Evolutionary conservation across 768 basidiomycete species (phyloP), one percentile per base, ranked within the genome.

Genomic region (Mycena albidolilacea): DNA sequence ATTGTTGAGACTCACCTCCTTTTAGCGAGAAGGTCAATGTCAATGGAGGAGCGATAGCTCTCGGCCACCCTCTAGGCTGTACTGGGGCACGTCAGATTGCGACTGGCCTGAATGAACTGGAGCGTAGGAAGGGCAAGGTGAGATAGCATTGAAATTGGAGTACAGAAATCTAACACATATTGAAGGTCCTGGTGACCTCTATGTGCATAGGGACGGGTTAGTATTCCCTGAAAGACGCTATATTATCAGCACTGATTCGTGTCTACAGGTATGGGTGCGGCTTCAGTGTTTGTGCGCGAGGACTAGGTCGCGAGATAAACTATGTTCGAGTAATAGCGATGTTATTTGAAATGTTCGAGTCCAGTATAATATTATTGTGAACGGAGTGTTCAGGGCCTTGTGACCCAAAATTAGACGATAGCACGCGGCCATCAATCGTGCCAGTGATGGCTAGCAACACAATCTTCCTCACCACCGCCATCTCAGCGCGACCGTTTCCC

Each of bases 31-130:
- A 85, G 86, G 91, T 95, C 21, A 97, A 97, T 77, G 93, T 95
- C 37, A 96, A 96, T 71, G 96, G 96, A 17, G 96, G 96, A 3
- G 95, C 95, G 0, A 97, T 97, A 78, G 95, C 95, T 23, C 85
- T 96, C 52, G 93, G 94, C 0, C 93, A 95, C 81, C 93, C 94
- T 37, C 79, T 95, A 89, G 94, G 93, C 71, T 91, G 92, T 78
- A 95, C 95, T n/a, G 96, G 96, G 67, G 91, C 90, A 23, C 88
- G 96, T 46, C 96, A 95, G 79, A 84, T 97, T 50, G 96, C 90
- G 37, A 97, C 96, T 1, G 96, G 96, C 9, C 84, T 97, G 44
- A 89, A 91, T 77, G 92, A 92, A 74, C 84, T 95, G 66, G 84
- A 88, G 54, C 91, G 94, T 77, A 84, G 94, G 71, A 85, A 88